These are phyloP conservation scores for Cadophora sp. DNA, from an alignment of 2,329 filamentous ascomycete genomes.

Conservation along the genomic window DNA sequence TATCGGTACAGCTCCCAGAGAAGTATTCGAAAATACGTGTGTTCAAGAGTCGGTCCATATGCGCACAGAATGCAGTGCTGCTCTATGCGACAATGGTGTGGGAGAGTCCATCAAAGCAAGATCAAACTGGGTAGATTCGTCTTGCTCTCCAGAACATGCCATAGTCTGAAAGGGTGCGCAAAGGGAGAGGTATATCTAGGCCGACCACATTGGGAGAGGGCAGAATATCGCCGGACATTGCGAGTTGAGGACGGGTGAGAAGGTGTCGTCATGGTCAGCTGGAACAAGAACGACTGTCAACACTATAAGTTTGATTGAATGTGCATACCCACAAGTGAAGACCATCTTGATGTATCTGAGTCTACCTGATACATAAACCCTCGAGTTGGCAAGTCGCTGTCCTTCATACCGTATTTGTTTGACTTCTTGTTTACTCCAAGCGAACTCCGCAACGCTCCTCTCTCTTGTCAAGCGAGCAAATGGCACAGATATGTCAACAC, in stretches of 20 bases:
- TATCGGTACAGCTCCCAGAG: no score
- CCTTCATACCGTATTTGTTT: background rate
- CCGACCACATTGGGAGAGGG: background rate
- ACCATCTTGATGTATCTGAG: no score
- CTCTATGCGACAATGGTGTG: background rate
- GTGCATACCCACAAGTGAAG: no score
- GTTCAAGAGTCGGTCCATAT: background rate
- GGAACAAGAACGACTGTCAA: no score
- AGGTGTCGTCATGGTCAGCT: no score
- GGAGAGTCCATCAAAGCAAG: background rate
- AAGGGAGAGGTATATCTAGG: background rate
- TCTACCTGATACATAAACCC: no score
- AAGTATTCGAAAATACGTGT: no score
- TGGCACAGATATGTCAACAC: background rate
- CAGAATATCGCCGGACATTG: background rate
- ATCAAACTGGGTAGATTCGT: background rate
- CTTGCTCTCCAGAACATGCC: background rate
- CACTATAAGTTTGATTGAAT: no score
- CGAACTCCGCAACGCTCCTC: background rate
- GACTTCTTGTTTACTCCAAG: background rate
- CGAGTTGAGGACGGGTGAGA: background rate
- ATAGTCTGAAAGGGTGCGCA: background rate
- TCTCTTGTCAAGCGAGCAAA: background rate
- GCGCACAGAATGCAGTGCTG: background rate
- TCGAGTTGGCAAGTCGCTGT: background rate